phyloP scores from a whole-genome alignment of 192 early-diverging fungal genomes.

The Backusella tuberculispora region DNA sequence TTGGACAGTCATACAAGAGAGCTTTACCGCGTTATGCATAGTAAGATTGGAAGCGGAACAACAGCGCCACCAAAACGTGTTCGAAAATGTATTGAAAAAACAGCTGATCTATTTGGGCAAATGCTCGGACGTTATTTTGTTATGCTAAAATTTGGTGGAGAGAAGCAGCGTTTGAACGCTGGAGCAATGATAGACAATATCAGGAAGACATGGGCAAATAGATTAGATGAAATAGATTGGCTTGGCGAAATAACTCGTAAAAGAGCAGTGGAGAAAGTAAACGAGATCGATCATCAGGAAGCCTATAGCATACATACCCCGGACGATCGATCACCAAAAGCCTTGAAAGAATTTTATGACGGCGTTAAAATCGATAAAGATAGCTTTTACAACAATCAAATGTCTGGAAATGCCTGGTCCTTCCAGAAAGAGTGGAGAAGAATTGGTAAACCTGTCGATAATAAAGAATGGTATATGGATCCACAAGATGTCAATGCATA shows the following conservation, averaged over 20 bases:
- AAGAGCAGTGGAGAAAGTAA: slow-evolving; percentile 43
- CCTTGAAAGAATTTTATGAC: slow-evolving; percentile 56
- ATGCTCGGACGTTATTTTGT: slow-evolving; percentile 50
- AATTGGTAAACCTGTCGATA: slow-evolving; percentile 51
- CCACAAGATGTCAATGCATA: slow-evolving; percentile 64
- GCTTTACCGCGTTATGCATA: not conserved
- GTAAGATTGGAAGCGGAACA: slow-evolving; percentile 24
- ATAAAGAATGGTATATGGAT: slow-evolving; percentile 56
- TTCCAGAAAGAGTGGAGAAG: slow-evolving; percentile 22
- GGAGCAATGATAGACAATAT: slow-evolving; percentile 46
- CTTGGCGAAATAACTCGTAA: slow-evolving; percentile 45
- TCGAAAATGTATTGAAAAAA: slow-evolving; percentile 41
- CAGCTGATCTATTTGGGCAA: slow-evolving; percentile 26
- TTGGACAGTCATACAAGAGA: not conserved
- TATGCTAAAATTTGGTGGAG: slow-evolving; percentile 46
- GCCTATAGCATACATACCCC: slow-evolving; percentile 65
- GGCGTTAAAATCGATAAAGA: slow-evolving; percentile 48
- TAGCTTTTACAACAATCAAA: slow-evolving; percentile 67
- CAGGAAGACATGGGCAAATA: slow-evolving; percentile 34
- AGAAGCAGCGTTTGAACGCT: slow-evolving; percentile 44
- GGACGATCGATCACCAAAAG: slow-evolving; percentile 50
- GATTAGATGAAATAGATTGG: slow-evolving; percentile 48
- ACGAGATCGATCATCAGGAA: slow-evolving; percentile 55
- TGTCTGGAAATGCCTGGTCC: slow-evolving; percentile 50
- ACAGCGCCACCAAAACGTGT: slow-evolving; percentile 36